Conservation (phyloP, 1,139 yeast species). For the Geotrichum macrosporum region DNA sequence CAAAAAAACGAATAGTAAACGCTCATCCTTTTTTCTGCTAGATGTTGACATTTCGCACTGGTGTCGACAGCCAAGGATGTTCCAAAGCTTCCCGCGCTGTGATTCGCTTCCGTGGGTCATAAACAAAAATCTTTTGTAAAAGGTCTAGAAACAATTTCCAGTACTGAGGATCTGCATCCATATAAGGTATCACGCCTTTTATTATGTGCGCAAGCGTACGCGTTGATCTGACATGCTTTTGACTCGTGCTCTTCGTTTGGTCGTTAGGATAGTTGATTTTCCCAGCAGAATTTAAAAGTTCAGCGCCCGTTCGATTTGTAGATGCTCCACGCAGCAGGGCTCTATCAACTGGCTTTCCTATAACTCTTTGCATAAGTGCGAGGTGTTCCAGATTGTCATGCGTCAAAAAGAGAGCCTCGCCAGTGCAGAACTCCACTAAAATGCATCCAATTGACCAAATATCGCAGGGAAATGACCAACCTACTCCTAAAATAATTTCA, state of each 20-base stretch:
- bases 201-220: conserved; percentile 46
- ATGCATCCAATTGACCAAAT: conserved; percentile 97
- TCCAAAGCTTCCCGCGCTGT: conserved; percentile 67
- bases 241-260: conserved; percentile 46
- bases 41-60: conserved; percentile 3
- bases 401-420: conserved; percentile 93
- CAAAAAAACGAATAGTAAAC: too few relatives aligned
- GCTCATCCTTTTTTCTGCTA: not conserved
- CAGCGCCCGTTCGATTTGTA: conserved; percentile 27
- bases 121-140: conserved; percentile 65
- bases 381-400: conserved; percentile 92
- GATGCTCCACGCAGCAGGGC: conserved; percentile 32
- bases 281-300: conserved; percentile 24
- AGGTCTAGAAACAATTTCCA: conserved; percentile 52
- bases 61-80: conserved; percentile 53
- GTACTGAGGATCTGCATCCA: conserved; percentile 32
- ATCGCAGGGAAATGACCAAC: conserved; percentile 94
- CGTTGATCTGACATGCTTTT: conserved; percentile 47
- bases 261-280: conserved; percentile 38
- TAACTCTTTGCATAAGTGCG: conserved; percentile 86
- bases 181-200: conserved; percentile 24
- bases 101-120: conserved; percentile 72
- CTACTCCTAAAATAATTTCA: conserved; percentile 86
- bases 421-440: conserved; percentile 82
- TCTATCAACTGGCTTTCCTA: conserved; percentile 38